Evolutionary conservation across 257 asterid species (phyloP), one percentile per base, ranked within the genome.

Genomic region (Nicotiana obtusifolia): DNA sequence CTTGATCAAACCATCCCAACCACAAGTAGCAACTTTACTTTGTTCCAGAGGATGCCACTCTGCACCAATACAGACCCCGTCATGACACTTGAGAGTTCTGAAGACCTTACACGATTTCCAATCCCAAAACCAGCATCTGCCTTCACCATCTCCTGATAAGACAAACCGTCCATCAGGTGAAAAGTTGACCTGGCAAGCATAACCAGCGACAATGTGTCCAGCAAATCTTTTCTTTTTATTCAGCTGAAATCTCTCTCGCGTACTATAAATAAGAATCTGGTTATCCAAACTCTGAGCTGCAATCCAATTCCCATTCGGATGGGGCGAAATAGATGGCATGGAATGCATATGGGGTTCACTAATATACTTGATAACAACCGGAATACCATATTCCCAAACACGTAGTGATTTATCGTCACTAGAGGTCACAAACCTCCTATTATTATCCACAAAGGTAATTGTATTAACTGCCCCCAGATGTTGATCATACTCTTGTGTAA

Each of bases 261-360:
- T 90, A 67, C 98, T 89, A 85, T 96, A 96, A 41, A 96, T 96
- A 86, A 96, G 97, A 81, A 96, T 94, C 90, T 96, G 99, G 80
- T 96, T 96, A 88, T 96, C 98, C 95, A 96, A 93, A 87, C 98
- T 96, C 88, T 96, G 99, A 37, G 98, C 97, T 1, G 98, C 98
- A 76, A 96, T 96, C 98, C 98, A 96, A 65, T 96, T 94, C 1
- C 93, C 87, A 90, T 96, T 96, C 0, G 98, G 99, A 64, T 96
- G 98, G 87, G 95, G 79, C 2, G 99, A 77, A 64, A 96, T 93
- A 0, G 99, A 87, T 69, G 99, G 99, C 99, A 96, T 94, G 5
- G 99, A 96, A 83, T 96, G 99, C 99, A 96, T 96, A 79, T 96
- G 99, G 4, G 99, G 98, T 85, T 96, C 98, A 81, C 99, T 96